Conservation (phyloP, 345 rosid genomes). For the Isatis tinctoria region DNA sequence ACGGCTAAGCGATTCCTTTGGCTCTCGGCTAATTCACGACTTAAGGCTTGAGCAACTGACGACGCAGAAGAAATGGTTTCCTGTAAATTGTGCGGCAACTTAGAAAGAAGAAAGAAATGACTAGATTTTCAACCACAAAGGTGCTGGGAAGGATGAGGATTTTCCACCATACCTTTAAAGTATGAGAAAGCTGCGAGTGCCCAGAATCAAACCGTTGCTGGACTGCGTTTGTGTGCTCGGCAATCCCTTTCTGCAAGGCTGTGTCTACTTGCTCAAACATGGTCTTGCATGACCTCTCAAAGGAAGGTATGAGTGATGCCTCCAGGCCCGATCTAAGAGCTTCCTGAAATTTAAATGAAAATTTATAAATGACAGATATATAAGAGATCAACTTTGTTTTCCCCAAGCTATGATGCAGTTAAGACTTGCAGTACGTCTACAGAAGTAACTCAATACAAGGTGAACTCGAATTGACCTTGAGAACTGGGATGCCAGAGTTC, state of each 20-base stretch:
- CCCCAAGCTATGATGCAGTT: slow-evolving; percentile 9
- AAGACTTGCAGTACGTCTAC: not conserved
- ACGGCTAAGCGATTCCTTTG: slow-evolving; percentile 65
- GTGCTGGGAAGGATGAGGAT: not conserved
- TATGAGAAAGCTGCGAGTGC: slow-evolving; percentile 62
- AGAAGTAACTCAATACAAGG: not conserved
- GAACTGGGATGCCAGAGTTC: slow-evolving; percentile 86
- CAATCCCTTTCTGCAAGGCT: slow-evolving; percentile 71
- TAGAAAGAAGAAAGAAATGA: not conserved
- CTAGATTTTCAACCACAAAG: not conserved
- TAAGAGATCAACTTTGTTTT: slow-evolving; percentile 7
- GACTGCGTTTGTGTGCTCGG: slow-evolving; percentile 64
- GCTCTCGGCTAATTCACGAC: slow-evolving; percentile 72
- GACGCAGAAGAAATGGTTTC: slow-evolving; percentile 70
- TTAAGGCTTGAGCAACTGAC: slow-evolving; percentile 53
- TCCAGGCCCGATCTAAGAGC: slow-evolving; percentile 62
- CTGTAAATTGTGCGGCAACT: slow-evolving; percentile 42
- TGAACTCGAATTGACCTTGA: slow-evolving; percentile 51
- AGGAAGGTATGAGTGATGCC: slow-evolving; percentile 76
- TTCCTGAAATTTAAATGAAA: slow-evolving; percentile 42
- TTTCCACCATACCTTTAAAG: slow-evolving; percentile 55
- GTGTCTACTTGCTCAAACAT: slow-evolving; percentile 90
- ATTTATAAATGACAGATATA: not conserved
- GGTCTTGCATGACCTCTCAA: slow-evolving; percentile 80
- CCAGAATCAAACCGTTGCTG: slow-evolving; percentile 67